Evolutionary conservation across 176 grass and related monocot species (phyloP).

Genomic region (Tillandsia leiboldiana): DNA sequence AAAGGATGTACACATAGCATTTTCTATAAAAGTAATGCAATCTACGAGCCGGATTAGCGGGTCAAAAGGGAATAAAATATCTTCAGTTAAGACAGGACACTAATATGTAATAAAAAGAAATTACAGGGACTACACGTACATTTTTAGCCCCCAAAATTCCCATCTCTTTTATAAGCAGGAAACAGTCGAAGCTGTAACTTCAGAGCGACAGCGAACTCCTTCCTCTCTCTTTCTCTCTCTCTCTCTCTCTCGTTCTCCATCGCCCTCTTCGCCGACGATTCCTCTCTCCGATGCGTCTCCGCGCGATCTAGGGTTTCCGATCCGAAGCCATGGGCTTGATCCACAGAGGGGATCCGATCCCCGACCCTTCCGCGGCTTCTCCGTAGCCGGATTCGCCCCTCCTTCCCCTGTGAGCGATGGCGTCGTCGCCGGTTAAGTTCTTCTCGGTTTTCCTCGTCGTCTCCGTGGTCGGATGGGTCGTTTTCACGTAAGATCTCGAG

Average conservation of each 20-base stretch:
- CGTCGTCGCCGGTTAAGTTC: constrained; percentile 98
- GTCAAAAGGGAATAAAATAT: no score
- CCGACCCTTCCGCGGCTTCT: constrained; percentile 34
- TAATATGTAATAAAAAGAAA: no score
- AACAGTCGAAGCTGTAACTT: no score
- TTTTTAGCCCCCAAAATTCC: no score
- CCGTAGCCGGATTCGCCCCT: constrained; percentile 10
- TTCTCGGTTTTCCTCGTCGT: constrained; percentile 77
- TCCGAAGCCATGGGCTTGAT: not conserved
- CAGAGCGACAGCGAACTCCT: not conserved
- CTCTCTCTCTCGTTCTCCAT: not conserved
- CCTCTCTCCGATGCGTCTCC: not conserved
- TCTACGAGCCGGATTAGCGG: no score
- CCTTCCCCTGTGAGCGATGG: constrained; percentile 31
- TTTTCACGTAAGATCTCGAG: constrained; percentile 68
- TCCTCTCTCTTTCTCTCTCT: not conserved
- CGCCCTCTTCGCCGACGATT: not conserved
- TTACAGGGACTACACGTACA: no score
- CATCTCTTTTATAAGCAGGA: no score
- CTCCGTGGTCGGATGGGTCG: constrained; percentile 80
- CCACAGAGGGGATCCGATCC: constrained; percentile 14
- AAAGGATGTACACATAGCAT: no score
- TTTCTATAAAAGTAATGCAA: no score
- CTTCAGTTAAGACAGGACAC: no score
- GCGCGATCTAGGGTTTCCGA: constrained; percentile 26